Base-by-base conservation (phyloP, 306 rosid species). In the Dalbergia cultrata region DNA sequence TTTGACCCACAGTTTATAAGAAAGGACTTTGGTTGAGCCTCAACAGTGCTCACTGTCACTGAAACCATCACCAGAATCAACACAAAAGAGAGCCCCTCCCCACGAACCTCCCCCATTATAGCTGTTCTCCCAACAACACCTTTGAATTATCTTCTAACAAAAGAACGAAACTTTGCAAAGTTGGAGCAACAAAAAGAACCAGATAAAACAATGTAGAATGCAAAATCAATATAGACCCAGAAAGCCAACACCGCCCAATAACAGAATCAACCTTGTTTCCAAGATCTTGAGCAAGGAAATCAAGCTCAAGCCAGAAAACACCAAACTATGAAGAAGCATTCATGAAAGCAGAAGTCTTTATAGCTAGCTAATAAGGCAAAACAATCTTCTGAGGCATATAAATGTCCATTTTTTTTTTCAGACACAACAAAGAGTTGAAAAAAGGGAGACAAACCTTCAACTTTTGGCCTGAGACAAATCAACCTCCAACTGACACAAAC, bases 1-100 rank as follows among this genome's bases (percentile, higher is more conserved):
- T 89, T 92, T 39, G 98, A 73, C 47, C 99, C 99, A 85, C 99
- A 93, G 50, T 89, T 80, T 37, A 93, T 80, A 57, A 93, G 89
- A 76, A 93, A 19, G 3, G 94, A 87, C 26, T 77, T 86, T 31
- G 85, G 61, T 66, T 93, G 90, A 83, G 94, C 96, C 47, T 88
- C 90, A 8, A 72, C 91, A 69, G 58, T 54, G 69, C 72, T 75
- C 74, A 87, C 57, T 68, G 76, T 39, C 66, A 78, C 76, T 53
- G 43, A 84, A 52, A 90, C 60, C 64, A 84, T 72, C 80, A 83
- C 81, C 72, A 91, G 64, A 70, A 82, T 68, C 70, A 82, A 56
- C 19, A 79, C 62, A 82, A 39, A 16, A 61, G 78, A 85, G 9
- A 80, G 70, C 35, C 86, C 84, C 76, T 85, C 74, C 13, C 72